These are phyloP conservation scores for Micractinium conductrix DNA, from an alignment of 139 green algal species.

Conservation along the genomic window DNA sequence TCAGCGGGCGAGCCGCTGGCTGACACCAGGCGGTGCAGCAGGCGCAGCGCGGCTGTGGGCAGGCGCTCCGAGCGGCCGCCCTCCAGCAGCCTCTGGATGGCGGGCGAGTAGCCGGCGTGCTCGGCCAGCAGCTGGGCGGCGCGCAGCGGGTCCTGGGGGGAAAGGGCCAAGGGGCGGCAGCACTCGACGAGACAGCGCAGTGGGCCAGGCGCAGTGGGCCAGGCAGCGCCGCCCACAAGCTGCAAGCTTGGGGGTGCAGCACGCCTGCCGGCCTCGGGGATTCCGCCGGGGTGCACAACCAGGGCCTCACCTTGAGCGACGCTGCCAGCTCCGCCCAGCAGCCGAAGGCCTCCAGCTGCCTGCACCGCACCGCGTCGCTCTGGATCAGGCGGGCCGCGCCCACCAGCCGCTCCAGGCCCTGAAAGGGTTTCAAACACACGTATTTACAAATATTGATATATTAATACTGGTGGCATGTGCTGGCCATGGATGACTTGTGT, in stretches of 20 bases:
- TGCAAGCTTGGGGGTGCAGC: neutral
- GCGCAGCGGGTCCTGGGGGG: neutral
- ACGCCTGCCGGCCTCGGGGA: no score
- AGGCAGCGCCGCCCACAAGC: neutral
- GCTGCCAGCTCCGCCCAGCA: constrained; percentile 21
- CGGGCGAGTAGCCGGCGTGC: neutral
- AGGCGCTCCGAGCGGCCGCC: neutral
- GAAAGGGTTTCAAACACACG: neutral
- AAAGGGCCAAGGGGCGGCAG: neutral
- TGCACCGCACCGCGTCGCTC: neutral
- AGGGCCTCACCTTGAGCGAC: no score
- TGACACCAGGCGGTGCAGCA: constrained; percentile 6
- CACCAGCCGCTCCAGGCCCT: neutral
- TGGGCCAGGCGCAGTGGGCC: neutral
- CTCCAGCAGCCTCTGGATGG: constrained; percentile 4
- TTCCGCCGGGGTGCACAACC: no score
- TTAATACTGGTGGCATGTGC: no score
- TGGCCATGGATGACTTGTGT: no score
- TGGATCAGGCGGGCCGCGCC: neutral
- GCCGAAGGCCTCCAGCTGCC: neutral
- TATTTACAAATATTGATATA: no score
- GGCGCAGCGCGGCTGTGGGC: neutral
- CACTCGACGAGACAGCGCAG: neutral
- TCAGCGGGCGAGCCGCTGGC: neutral
- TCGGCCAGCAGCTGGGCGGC: constrained; percentile 15